Evolutionary conservation across 208 protist genomes (phyloP).

Genomic region (Crithidia bombi): DNA sequence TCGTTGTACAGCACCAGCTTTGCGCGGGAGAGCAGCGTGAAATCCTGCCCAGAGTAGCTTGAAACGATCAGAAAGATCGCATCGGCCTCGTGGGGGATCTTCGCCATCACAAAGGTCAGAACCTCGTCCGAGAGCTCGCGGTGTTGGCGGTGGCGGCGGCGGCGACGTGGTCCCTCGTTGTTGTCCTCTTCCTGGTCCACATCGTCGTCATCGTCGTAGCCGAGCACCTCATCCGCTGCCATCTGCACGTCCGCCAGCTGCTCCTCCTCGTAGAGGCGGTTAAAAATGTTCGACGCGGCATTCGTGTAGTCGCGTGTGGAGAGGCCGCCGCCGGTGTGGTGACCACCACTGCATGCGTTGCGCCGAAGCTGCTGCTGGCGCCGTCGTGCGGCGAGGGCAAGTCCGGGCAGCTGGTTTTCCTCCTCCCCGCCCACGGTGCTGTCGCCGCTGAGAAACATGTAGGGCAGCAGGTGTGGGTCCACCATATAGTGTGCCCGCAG

Average conservation of each 20-base stretch:
- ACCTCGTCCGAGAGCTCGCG: conserved; percentile 77
- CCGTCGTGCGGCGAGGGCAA: conserved; percentile 55
- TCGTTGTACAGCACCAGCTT: conserved; percentile 70
- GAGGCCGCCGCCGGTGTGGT: neutral
- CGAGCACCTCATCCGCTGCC: conserved; percentile 39
- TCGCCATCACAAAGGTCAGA: conserved; percentile 76
- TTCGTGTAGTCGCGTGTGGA: conserved; percentile 36
- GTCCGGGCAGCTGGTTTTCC: conserved; percentile 69
- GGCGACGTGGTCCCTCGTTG: neutral
- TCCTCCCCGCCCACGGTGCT: conserved; percentile 82
- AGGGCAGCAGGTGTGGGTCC: conserved; percentile 61
- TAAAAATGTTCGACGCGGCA: conserved; percentile 56
- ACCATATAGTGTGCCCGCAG: conserved; percentile 49
- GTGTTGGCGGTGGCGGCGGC: conserved; percentile 10
- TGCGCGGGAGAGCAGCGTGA: conserved; percentile 47
- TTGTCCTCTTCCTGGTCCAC: conserved; percentile 14
- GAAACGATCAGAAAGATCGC: conserved; percentile 78
- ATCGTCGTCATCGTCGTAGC: conserved; percentile 33
- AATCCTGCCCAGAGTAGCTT: conserved; percentile 81
- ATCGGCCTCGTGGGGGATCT: conserved; percentile 69
- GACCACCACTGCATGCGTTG: neutral
- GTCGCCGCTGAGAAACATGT: conserved; percentile 87
- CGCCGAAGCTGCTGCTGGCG: conserved; percentile 27
- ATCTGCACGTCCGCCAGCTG: conserved; percentile 64
- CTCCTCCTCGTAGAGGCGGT: conserved; percentile 74